A percentile compares a stretch with the other conserved stretches of the same genome.
Evolutionary conservation across 345 rosid species (phyloP).

Genomic region (Gossypium mustelinum): DNA sequence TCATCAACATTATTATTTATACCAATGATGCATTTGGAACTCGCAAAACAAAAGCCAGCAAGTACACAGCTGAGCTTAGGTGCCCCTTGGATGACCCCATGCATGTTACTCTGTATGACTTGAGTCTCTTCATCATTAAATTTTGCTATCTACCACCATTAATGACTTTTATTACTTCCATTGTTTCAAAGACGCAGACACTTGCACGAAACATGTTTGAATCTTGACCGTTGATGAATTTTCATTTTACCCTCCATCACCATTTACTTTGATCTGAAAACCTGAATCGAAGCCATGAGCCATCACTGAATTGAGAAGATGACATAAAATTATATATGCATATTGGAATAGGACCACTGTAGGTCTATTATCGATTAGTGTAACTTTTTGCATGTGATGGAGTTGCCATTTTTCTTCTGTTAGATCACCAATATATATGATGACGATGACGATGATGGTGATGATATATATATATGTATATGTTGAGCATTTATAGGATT

Average conservation of each 20-base stretch:
- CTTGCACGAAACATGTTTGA: not conserved
- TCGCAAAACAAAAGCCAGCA: constrained; percentile 1
- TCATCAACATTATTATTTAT: too few species aligned
- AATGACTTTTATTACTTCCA: not conserved
- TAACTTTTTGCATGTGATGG: not conserved
- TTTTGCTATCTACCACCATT: constrained; percentile 5
- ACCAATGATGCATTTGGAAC: not conserved
- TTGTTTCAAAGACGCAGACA: not conserved
- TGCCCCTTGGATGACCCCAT: constrained; percentile 2
- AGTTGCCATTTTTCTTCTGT: not conserved
- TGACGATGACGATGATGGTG: too few species aligned
- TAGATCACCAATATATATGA: not conserved
- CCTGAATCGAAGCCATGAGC: not conserved
- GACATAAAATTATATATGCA: not conserved
- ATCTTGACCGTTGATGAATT: not conserved
- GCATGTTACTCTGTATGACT: constrained; percentile 13
- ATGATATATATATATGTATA: not conserved
- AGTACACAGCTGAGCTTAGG: not conserved
- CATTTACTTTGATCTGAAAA: not conserved
- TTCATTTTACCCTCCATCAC: not conserved
- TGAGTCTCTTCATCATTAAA: constrained; percentile 14
- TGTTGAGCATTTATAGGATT: not conserved
- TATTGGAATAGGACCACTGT: not conserved
- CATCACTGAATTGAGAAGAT: not conserved
- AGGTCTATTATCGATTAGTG: not conserved